Evolutionary conservation across 768 basidiomycete genomes (phyloP), one percentile per base, ranked within the genome.

Genomic region (Pisolithus orientalis): DNA sequence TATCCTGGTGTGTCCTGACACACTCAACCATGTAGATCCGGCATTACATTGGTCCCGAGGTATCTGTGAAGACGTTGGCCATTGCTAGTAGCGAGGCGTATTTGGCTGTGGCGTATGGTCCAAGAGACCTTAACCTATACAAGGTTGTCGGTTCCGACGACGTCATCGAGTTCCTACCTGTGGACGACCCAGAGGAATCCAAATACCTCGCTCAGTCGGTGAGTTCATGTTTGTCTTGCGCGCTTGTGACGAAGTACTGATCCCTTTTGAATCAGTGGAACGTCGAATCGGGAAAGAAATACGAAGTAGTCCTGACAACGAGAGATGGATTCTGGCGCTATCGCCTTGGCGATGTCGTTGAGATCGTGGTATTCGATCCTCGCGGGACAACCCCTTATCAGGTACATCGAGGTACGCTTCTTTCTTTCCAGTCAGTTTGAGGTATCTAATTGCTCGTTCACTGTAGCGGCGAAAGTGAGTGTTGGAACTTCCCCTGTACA

Each of bases 11-110:
- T 2, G 56, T 60, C 5, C 65, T 34, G 34, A 34, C 10, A 28
- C 11, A 24, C 40, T 37, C 31, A 39, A 43, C n/a, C 21, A 21
- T 21, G 44, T 25, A 65, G 62, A 51, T 61, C 13, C 51, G 47
- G 32, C 44, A 55, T 50, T 52, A 56, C 32, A 52, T 61, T 29
- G 64, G 57, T 2, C 58, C 55, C 4, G 49, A 66, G 14, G 55
- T 66, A 7, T 44, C 62, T 14, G n/a, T 62, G 32, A 55, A 48
- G n/a, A 56, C 60, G 2, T 29, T 62, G 28, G 58, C 58, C 1
- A 57, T 65, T 53, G 58, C 56, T 25, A 57, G 58, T 38, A 64
- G 60, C 53, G 59, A 62, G 39, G 56, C 56, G 1, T 59, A 61
- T 48, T 46, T 65, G 13, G 57, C 58, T 5, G 49, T 62, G 31